A percentile compares a stretch with the other conserved stretches of the same genome.
phyloP scores from a whole-genome alignment of 805 yeast genomes.

The Saccharomycopsis babjevae region DNA sequence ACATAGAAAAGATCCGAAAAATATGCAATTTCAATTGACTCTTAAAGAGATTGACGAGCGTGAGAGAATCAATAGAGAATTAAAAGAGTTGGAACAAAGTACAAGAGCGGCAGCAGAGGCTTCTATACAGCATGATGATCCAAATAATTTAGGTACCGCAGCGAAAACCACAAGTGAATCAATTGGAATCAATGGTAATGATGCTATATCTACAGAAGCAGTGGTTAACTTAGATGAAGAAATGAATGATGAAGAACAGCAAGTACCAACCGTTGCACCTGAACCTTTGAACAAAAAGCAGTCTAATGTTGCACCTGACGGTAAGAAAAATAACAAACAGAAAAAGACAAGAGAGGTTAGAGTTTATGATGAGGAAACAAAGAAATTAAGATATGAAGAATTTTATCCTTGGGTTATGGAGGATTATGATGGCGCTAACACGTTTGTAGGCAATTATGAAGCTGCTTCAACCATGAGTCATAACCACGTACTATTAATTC shows the following conservation, averaged over 20 bases:
- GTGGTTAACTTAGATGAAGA: slow-evolving; percentile 21
- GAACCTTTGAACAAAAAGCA: slow-evolving; percentile 17
- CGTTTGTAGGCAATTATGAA: slow-evolving; percentile 93
- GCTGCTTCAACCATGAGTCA: slow-evolving; percentile 48
- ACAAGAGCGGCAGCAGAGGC: slow-evolving; percentile 19
- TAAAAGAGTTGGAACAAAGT: slow-evolving; percentile 20
- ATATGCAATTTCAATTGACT: slow-evolving; percentile 76
- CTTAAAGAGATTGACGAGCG: slow-evolving; percentile 58
- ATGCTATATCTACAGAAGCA: neutral
- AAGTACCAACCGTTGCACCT: slow-evolving; percentile 16
- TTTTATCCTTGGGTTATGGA: slow-evolving; percentile 97
- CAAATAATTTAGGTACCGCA: neutral
- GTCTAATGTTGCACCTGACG: slow-evolving; percentile 24
- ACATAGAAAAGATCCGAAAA: slow-evolving; percentile 90
- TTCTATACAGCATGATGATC: slow-evolving; percentile 15
- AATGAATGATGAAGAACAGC: slow-evolving; percentile 17
- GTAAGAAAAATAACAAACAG: slow-evolving; percentile 45
- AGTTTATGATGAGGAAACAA: slow-evolving; percentile 71
- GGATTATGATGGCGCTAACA: slow-evolving; percentile 88
- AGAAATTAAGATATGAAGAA: slow-evolving; percentile 86
- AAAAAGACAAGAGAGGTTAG: slow-evolving; percentile 79
- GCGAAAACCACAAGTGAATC: neutral
- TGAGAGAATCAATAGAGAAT: slow-evolving; percentile 31
- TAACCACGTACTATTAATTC: slow-evolving; percentile 73
- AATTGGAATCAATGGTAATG: neutral